phyloP scores from a whole-genome alignment of 768 basidiomycete species.

The Rhodotorula kratochvilovae region DNA sequence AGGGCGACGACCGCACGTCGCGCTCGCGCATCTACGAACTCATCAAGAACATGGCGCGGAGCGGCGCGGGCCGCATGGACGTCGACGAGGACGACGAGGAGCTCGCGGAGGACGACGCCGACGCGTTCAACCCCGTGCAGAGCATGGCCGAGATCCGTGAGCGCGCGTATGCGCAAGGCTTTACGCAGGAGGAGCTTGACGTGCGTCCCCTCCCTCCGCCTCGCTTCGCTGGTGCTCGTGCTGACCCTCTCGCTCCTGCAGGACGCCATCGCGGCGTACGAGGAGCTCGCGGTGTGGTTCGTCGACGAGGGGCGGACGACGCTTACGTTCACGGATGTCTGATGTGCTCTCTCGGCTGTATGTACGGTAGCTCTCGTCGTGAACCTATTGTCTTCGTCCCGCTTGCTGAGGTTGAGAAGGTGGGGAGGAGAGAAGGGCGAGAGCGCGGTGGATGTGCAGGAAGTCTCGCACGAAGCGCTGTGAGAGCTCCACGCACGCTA shows the following conservation, averaged over 20 bases:
- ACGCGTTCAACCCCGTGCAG: slow-evolving; percentile 60
- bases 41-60: slow-evolving; percentile 73
- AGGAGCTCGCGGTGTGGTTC: slow-evolving; percentile 42
- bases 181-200: slow-evolving; percentile 79
- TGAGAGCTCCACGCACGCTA: too few species aligned
- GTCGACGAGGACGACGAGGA: slow-evolving; percentile 60
- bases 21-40: slow-evolving; percentile 82
- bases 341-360: neutral
- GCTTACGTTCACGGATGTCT: slow-evolving; percentile 28
- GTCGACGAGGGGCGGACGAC: slow-evolving; percentile 35
- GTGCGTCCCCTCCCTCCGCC: slow-evolving; percentile 3
- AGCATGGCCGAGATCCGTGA: slow-evolving; percentile 82
- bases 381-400: too few species aligned
- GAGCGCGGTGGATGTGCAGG: too few species aligned
- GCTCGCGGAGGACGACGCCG: slow-evolving; percentile 53
- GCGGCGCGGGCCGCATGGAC: slow-evolving; percentile 45
- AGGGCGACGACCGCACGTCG: slow-evolving; percentile 69
- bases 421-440: too few species aligned
- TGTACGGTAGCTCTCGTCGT: neutral
- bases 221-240: neutral
- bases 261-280: slow-evolving; percentile 42
- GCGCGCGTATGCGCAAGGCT: slow-evolving; percentile 77
- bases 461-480: too few species aligned
- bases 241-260: neutral
- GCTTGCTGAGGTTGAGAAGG: too few species aligned